These are phyloP conservation scores for Ceriops decandra DNA, from an alignment of 345 rosid genomes.

Conservation along the genomic window DNA sequence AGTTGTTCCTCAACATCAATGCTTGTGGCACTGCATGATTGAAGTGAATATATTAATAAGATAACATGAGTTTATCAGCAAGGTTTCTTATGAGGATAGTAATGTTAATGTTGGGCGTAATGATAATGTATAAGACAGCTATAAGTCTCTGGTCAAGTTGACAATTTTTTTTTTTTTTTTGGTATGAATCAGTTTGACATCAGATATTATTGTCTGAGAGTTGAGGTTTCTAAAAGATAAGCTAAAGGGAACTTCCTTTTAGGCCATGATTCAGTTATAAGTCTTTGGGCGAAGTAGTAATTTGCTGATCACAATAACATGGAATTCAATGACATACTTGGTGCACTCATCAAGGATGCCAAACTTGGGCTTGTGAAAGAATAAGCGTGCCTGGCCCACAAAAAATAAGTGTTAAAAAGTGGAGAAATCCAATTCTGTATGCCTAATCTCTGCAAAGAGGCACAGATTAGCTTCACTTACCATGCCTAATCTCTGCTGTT, in stretches of 20 bases:
- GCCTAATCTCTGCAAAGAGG: no score
- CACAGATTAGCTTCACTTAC: constrained; percentile 37
- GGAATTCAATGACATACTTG: constrained; percentile 48
- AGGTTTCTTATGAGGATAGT: not conserved
- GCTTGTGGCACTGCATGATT: constrained; percentile 73
- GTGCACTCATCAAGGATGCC: constrained; percentile 98
- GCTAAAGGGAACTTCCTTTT: no score
- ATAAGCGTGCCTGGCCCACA: constrained; percentile 67
- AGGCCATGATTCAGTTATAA: no score
- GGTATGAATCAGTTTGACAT: no score
- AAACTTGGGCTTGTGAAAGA: constrained; percentile 91
- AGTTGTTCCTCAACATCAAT: constrained; percentile 98
- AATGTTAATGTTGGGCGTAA: not conserved
- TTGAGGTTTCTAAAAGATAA: no score
- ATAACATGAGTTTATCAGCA: not conserved
- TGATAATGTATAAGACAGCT: no score
- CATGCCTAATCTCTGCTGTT: constrained; percentile 98
- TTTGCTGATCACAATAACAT: not conserved
- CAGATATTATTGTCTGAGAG: no score
- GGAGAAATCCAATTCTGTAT: not conserved
- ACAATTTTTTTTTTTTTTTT: no score
- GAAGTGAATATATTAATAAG: constrained; percentile 3
- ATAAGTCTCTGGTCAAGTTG: no score
- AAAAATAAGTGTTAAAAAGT: constrained; percentile 10
- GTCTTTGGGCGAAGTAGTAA: no score